Evolutionary conservation across 805 yeast genomes (phyloP).

Genomic region (Saturnispora ahearnii): DNA sequence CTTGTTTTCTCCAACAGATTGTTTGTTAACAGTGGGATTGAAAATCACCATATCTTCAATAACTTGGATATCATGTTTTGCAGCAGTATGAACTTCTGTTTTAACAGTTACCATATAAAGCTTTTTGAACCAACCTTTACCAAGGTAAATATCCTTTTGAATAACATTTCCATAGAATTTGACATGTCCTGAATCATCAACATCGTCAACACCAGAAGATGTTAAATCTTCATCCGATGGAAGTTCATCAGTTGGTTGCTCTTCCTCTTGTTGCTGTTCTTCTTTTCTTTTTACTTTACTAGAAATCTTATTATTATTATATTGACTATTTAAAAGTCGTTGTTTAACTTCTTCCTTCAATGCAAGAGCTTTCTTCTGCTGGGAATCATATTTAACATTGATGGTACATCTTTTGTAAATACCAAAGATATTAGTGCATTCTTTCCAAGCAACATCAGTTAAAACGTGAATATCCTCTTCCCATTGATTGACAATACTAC

Average conservation of each 20-base stretch:
- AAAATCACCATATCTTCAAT: constrained; percentile 5
- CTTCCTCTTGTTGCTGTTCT: background rate
- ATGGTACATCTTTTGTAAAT: background rate
- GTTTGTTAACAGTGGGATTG: background rate
- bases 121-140: constrained; percentile 4
- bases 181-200: constrained; percentile 4
- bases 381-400: constrained; percentile 1
- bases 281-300: background rate
- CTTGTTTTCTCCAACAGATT: background rate
- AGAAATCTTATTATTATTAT: background rate
- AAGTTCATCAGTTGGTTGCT: background rate
- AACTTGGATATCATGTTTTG: constrained; percentile 3
- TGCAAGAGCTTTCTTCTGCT: background rate
- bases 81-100: constrained; percentile 7
- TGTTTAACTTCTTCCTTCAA: background rate
- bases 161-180: constrained; percentile 3
- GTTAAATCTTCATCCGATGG: background rate
- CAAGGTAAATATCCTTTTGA: constrained; percentile 2
- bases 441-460: constrained; percentile 8
- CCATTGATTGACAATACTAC: constrained; percentile 3
- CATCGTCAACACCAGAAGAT: background rate
- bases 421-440: background rate
- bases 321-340: background rate
- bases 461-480: constrained; percentile 2
- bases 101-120: background rate